Conservation (phyloP, 2,329 filamentous ascomycete species). For the Hortaea werneckii region DNA sequence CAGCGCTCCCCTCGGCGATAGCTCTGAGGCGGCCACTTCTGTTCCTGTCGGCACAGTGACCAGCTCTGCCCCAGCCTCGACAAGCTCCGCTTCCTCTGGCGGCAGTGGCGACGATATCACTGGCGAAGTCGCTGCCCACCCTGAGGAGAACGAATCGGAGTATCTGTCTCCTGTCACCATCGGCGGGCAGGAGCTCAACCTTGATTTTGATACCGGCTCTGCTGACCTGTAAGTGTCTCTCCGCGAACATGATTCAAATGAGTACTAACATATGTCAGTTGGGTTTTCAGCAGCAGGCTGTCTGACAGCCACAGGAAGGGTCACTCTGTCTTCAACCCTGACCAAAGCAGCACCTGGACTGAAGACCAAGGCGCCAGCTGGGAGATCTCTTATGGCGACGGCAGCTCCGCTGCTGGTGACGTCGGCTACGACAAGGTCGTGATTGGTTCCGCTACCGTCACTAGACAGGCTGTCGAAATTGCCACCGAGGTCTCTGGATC, state of each 20-base stretch:
- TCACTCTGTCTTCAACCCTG: conserved; percentile 47
- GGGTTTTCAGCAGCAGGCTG: conserved; percentile 59
- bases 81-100: conserved; percentile 6
- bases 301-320: conserved; percentile 32
- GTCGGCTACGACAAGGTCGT: conserved; percentile 59
- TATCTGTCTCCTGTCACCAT: conserved; percentile 62
- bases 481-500: conserved; percentile 48
- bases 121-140: conserved; percentile 50
- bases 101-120: conserved; percentile 7
- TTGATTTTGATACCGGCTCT: conserved; percentile 69
- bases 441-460: conserved; percentile 54
- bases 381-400: conserved; percentile 59
- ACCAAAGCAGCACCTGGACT: conserved; percentile 43
- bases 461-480: conserved; percentile 56
- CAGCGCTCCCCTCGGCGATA: neutral
- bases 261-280: conserved; percentile 23
- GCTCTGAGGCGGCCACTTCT: neutral
- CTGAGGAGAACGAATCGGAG: conserved; percentile 55
- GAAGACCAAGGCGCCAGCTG: conserved; percentile 44
- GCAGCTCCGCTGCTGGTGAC: conserved; percentile 50
- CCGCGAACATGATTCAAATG: neutral
- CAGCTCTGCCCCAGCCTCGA: conserved; percentile 2
- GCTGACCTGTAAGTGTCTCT: conserved; percentile 51
- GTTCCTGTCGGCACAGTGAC: neutral
- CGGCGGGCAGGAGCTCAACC: conserved; percentile 56